Evolutionary conservation across 768 basidiomycete species (phyloP), one percentile per base, ranked within the genome.

Genomic region (Lactifluus rugatus): DNA sequence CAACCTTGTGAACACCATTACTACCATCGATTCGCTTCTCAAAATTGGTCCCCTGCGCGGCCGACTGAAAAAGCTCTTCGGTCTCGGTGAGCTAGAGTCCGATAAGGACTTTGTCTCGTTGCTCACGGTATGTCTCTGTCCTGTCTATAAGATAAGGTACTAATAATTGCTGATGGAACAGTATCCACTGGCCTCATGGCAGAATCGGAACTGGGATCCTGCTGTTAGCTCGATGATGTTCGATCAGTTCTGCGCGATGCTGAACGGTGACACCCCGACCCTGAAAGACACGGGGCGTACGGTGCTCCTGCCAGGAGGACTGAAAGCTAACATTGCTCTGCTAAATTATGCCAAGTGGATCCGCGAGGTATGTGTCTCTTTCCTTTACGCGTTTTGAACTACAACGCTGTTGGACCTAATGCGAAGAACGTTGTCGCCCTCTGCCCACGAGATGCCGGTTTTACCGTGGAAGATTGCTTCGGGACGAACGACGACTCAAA

Each of bases 171-270:
- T 54, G 34, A 46, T n/a, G 32, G 19, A 8, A 34, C 52, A 90
- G 80, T 62, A 58, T 34, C 88, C 89, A 2, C 74, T 93, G 26
- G 80, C 78, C 1, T 73, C 69, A 5, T 96, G 92, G 89, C 94
- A 98, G 73, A 74, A 74, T 5, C 87, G 84, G 69, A 87, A 85
- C 67, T 96, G 94, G 94, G 88, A 95, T 66, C 85, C 88, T 0
- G 71, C 73, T 6, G 79, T 87, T 52, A 78, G 76, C 26, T 84
- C 78, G 65, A 77, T 74, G 2, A 65, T 41, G 0, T 91, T 91
- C 61, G 82, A 84, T 56, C 69, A 79, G 6, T 91, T 91, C 66
- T 91, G 89, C 64, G 70, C 69, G 13, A 70, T 77, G 1, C 68
- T 92, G 53, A 62, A 62, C 13, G 61, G 50, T 11, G 55, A 62